Conservation (phyloP, 768 basidiomycete species). For the Amanita exitialis region DNA sequence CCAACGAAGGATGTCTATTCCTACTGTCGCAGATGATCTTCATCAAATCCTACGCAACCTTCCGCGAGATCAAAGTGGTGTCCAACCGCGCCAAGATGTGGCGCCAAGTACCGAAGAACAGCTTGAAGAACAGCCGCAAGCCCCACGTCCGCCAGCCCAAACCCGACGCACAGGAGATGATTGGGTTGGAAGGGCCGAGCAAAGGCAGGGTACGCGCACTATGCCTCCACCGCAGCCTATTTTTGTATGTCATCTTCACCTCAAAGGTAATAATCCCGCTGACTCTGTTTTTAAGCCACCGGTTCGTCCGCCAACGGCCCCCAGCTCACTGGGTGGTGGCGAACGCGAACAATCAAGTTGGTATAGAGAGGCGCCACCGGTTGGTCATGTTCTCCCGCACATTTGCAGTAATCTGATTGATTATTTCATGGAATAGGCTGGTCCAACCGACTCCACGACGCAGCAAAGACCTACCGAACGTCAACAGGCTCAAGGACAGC, state of each 20-base stretch:
- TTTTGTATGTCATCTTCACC: slow-evolving; percentile 14
- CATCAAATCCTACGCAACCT: slow-evolving; percentile 3
- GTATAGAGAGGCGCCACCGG: slow-evolving; percentile 10
- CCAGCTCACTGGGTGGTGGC: background rate
- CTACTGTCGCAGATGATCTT: slow-evolving; percentile 10
- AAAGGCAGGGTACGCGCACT: background rate
- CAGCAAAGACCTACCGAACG: slow-evolving; percentile 14
- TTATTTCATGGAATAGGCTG: background rate
- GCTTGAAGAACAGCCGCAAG: background rate
- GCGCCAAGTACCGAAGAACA: background rate
- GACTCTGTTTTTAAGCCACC: slow-evolving; percentile 3
- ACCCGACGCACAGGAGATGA: background rate
- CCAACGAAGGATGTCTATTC: slow-evolving; percentile 19
- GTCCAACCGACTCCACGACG: background rate
- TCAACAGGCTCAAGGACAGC: slow-evolving; percentile 14
- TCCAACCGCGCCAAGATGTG: background rate
- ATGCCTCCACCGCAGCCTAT: slow-evolving; percentile 16
- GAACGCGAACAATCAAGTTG: background rate
- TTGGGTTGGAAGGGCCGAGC: background rate
- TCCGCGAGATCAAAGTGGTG: background rate
- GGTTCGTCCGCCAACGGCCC: background rate
- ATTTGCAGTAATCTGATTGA: background rate
- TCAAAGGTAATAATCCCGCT: background rate
- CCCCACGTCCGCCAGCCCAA: background rate
- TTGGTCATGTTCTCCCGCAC: background rate